Conservation (phyloP, 345 rosid species). For the Aegle marmelos region DNA sequence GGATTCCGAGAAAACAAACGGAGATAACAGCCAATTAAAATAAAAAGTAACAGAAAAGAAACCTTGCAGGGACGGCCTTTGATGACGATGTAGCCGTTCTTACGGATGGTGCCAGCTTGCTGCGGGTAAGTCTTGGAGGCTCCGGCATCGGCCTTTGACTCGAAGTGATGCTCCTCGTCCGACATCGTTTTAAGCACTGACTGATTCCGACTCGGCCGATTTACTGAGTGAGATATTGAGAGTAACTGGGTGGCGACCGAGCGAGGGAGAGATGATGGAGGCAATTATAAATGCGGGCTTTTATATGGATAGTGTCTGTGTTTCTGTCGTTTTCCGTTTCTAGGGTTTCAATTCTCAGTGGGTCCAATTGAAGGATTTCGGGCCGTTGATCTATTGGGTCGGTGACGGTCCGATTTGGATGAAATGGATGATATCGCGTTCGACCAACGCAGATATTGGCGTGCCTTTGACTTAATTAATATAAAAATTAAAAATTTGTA, state of each 20-base stretch:
- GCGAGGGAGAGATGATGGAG: too few relatives aligned
- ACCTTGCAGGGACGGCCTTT: conserved; percentile 50
- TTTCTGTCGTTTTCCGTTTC: neutral
- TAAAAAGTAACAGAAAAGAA: neutral
- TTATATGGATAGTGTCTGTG: neutral
- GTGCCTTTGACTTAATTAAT: neutral
- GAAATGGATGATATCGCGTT: neutral
- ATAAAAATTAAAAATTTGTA: too few relatives aligned
- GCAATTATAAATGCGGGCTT: neutral
- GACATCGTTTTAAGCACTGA: conserved; percentile 23
- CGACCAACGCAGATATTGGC: neutral
- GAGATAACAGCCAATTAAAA: neutral
- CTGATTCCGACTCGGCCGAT: neutral
- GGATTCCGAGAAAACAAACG: neutral
- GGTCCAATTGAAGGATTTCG: neutral
- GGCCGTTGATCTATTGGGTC: neutral
- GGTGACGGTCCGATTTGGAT: neutral
- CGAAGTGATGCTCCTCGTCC: conserved; percentile 48
- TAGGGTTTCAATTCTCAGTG: neutral
- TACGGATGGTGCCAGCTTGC: conserved; percentile 49
- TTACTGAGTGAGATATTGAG: neutral
- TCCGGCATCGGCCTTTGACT: conserved; percentile 48
- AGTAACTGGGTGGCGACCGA: neutral
- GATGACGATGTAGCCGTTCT: conserved; percentile 45
- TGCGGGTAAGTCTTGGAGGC: conserved; percentile 48